These are phyloP conservation scores for Dioscorea cayenensis DNA, from an alignment of 116 monocot genomes.

Conservation along the genomic window DNA sequence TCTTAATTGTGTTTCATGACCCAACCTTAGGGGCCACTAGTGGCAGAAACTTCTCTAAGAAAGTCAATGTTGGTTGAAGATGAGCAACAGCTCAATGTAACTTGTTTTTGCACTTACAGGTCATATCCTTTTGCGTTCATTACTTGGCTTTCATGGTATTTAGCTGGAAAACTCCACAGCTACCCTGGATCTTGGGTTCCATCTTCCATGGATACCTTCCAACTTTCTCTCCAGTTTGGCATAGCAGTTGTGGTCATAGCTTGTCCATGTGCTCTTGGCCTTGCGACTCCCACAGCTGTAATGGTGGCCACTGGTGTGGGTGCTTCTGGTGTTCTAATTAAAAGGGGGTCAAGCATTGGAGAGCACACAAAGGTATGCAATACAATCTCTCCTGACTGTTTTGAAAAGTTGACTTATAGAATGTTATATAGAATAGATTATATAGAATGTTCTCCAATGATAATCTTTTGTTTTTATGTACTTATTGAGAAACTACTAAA, in stretches of 20 bases:
- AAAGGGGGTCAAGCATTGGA: conserved; percentile 92
- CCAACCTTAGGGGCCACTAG: no score
- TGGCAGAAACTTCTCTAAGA: background rate
- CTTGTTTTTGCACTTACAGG: conserved; percentile 33
- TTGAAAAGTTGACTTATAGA: background rate
- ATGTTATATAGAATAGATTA: background rate
- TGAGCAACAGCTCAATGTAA: background rate
- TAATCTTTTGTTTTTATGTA: no score
- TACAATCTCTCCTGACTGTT: background rate
- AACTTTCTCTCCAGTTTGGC: conserved; percentile 91
- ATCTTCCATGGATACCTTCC: conserved; percentile 85
- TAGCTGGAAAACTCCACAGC: conserved; percentile 58
- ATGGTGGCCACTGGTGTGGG: conserved; percentile 98
- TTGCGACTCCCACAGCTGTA: conserved; percentile 93
- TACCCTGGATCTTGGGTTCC: conserved; percentile 86
- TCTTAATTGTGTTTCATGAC: no score
- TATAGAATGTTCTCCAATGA: background rate
- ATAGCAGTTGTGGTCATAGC: conserved; percentile 95
- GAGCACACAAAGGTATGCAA: conserved; percentile 68
- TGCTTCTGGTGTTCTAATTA: conserved; percentile 90
- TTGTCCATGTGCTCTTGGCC: conserved; percentile 87
- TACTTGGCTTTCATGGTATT: conserved; percentile 80
- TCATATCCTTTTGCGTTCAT: conserved; percentile 44
- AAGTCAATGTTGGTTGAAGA: background rate
- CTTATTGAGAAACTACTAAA: background rate